These are phyloP conservation scores for Coemansia furcata DNA, from an alignment of 192 early-diverging fungal genomes.

Conservation along the genomic window DNA sequence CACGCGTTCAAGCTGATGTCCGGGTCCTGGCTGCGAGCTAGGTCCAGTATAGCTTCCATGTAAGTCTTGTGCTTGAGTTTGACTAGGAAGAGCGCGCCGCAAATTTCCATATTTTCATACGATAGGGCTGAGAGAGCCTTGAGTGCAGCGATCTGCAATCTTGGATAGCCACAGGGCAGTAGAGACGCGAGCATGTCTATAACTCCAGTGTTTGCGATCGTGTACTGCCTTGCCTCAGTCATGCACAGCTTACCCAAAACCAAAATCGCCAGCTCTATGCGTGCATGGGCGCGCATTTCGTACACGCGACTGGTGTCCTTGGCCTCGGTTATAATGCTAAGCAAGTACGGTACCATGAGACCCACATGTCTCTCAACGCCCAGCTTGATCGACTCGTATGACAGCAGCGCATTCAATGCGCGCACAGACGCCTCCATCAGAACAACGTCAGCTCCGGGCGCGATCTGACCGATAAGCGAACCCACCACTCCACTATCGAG, in stretches of 20 bases:
- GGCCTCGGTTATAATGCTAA: conserved; percentile 33
- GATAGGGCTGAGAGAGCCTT: conserved; percentile 40
- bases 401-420: conserved; percentile 46
- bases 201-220: conserved; percentile 41
- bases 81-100: conserved; percentile 21
- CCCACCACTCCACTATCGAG: conserved; percentile 32
- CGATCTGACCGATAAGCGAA: conserved; percentile 37
- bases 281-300: conserved; percentile 36
- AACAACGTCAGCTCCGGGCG: conserved; percentile 16
- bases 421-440: conserved; percentile 46
- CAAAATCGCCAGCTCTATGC: conserved; percentile 43
- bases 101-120: conserved; percentile 48
- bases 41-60: conserved; percentile 17
- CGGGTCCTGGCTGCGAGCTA: conserved; percentile 32
- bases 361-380: conserved; percentile 22
- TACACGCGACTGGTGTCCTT: conserved; percentile 4
- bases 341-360: conserved; percentile 27
- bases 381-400: conserved; percentile 21
- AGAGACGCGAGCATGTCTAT: conserved; percentile 34
- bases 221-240: conserved; percentile 44
- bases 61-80: conserved; percentile 10
- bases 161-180: conserved; percentile 21
- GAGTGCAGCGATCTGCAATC: conserved; percentile 39
- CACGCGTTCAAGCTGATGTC: conserved; percentile 36
- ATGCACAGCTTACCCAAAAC: conserved; percentile 44